Evolutionary conservation across 352 stramenopile genomes (phyloP).

Genomic region (Phytopythium sindhum): DNA sequence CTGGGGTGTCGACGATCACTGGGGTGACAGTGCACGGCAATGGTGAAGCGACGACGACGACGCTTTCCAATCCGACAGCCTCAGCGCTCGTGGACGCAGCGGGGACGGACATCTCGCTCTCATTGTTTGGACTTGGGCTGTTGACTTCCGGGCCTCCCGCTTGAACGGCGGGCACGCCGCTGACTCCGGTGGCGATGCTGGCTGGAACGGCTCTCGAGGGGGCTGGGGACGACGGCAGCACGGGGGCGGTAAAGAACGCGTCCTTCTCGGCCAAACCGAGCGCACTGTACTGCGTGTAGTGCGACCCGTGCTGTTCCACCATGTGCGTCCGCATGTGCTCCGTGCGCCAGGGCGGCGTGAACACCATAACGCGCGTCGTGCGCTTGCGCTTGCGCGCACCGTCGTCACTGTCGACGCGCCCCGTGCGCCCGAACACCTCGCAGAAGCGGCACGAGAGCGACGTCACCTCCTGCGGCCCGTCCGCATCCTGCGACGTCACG

Average conservation of each 20-base stretch:
- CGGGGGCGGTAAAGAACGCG: constrained; percentile 17
- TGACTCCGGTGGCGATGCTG: background rate
- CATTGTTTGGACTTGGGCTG: background rate
- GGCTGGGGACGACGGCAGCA: background rate
- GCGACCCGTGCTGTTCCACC: constrained; percentile 23
- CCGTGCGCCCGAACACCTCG: constrained; percentile 8
- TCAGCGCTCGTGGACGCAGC: background rate
- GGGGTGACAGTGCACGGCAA: background rate
- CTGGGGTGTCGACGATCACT: background rate
- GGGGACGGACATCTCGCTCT: background rate
- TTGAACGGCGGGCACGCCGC: background rate
- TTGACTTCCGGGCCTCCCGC: background rate
- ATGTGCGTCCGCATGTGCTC: constrained; percentile 37
- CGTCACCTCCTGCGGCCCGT: background rate
- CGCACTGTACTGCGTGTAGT: constrained; percentile 24
- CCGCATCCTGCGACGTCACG: background rate
- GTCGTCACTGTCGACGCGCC: constrained; percentile 1
- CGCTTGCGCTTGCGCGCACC: constrained; percentile 24
- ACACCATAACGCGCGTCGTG: constrained; percentile 21
- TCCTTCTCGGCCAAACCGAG: constrained; percentile 18
- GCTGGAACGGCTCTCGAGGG: background rate
- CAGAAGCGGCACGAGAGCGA: constrained; percentile 3
- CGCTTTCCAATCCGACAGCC: background rate
- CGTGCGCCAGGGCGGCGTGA: constrained; percentile 26
- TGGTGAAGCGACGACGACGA: background rate